These are phyloP conservation scores for Plasmodium inui DNA, from an alignment of 169 alveolate species.

Conservation along the genomic window DNA sequence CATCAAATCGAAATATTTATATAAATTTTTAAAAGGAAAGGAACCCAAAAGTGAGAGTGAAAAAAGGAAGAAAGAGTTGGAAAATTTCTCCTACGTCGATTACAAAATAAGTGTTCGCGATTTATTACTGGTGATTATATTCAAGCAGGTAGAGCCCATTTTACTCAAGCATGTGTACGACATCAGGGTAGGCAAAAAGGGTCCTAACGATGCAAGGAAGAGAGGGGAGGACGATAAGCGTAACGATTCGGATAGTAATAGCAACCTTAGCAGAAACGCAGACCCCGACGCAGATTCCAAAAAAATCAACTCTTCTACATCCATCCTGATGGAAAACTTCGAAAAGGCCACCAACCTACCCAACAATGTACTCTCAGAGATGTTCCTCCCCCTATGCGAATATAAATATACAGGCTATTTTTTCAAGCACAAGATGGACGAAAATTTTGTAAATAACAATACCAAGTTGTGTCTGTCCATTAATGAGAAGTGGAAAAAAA, in stretches of 20 bases:
- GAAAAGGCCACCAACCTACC: slow-evolving; percentile 76
- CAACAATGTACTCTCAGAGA: slow-evolving; percentile 35
- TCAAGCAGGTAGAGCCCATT: slow-evolving; percentile 67
- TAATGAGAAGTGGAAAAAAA: slow-evolving; percentile 72
- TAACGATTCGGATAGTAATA: not conserved
- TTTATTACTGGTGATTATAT: slow-evolving; percentile 50
- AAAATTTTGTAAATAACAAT: slow-evolving; percentile 22
- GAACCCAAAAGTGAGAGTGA: slow-evolving; percentile 24
- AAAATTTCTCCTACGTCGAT: slow-evolving; percentile 60
- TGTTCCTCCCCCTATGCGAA: slow-evolving; percentile 68
- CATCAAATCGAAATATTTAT: slow-evolving; percentile 72
- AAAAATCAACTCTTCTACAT: slow-evolving; percentile 48
- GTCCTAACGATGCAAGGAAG: not conserved
- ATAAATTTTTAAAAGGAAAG: slow-evolving; percentile 72
- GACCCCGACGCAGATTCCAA: not conserved
- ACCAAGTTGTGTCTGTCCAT: slow-evolving; percentile 39
- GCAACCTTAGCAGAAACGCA: not conserved
- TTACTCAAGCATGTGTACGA: slow-evolving; percentile 28
- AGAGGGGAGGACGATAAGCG: not conserved
- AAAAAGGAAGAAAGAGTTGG: not conserved
- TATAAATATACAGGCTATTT: slow-evolving; percentile 74
- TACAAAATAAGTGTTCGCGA: slow-evolving; percentile 71
- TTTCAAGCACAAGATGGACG: slow-evolving; percentile 72
- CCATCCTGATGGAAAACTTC: slow-evolving; percentile 72
- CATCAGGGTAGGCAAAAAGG: slow-evolving; percentile 2